These are phyloP conservation scores for Aspergillus sp. DNA, from an alignment of 2,329 filamentous ascomycete species.

Conservation along the genomic window DNA sequence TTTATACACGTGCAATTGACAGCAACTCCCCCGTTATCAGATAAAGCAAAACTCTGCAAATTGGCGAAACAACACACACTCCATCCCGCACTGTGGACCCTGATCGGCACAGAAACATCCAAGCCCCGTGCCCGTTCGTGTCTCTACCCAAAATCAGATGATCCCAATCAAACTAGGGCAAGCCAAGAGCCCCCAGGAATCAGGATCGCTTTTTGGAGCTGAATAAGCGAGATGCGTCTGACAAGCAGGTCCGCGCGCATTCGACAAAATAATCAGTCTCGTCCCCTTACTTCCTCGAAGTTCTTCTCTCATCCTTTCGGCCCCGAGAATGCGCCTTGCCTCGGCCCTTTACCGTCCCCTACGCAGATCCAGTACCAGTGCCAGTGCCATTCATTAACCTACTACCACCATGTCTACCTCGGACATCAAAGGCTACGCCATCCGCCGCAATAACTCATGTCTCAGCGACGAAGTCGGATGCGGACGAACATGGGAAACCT, in stretches of 20 bases:
- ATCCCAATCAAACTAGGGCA: neutral
- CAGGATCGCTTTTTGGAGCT: neutral
- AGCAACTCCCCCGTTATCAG: no score
- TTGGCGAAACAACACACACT: no score
- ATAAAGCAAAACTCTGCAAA: no score
- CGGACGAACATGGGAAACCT: neutral
- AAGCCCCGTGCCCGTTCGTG: neutral
- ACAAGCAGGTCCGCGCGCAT: neutral
- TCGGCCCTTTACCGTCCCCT: no score
- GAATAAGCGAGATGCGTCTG: neutral
- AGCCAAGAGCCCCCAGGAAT: neutral
- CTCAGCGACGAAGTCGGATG: slow-evolving; percentile 4
- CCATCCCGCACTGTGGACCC: neutral
- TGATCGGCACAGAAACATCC: neutral
- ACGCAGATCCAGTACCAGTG: no score
- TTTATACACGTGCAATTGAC: no score
- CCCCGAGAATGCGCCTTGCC: neutral
- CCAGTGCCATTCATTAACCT: no score
- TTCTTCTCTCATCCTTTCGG: neutral
- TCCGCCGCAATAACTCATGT: slow-evolving; percentile 5
- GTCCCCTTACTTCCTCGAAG: neutral
- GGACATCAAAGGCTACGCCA: slow-evolving; percentile 1
- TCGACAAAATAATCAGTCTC: neutral
- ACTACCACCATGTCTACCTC: neutral
- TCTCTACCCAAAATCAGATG: neutral